Evolutionary conservation across 495 filamentous ascomycete species (phyloP), one percentile per base, ranked within the genome.

Genomic region (Penicillium cataractarum): DNA sequence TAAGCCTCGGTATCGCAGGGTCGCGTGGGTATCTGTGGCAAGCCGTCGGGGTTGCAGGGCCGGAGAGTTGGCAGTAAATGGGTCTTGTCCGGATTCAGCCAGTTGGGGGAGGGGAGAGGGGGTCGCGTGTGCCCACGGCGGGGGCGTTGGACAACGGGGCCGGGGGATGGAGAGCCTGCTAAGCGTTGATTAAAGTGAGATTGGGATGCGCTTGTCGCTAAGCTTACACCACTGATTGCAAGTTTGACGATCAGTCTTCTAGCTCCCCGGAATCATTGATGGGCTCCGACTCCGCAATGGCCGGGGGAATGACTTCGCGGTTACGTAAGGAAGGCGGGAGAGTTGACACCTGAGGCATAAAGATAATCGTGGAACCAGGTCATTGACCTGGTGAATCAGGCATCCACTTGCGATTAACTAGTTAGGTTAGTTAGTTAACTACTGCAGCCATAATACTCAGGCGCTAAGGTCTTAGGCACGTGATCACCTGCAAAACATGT

Each of bases 241-340:
- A 19, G 19, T 42, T 39, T 31, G 37, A 26, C 7, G n/a, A 31
- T 42, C 10, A 21, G 35, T 6, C 22, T 27, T 42, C 33, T 19
- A 39, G 33, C 35, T 42, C n/a, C 29, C 50, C 58, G 22, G 46
- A 35, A 33, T 39, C 33, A 29, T 37, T 37, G 51, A 54, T 37
- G 27, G 51, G 26, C 26, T 33, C 50, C 49, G 55, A 66, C 64
- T 66, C 64, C 64, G 64, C 64, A 66, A 29, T n/a, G 31, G 57
- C 54, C 17, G 54, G 37, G 52, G 51, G 60, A n/a, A 64, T 65
- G 63, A 65, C 58, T 53, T 42, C 44, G 54, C 27, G 26, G 50
- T 65, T 65, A 65, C 59, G 59, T 65, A 65, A 62, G 50, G 24
- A 33, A 15, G 42, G 21, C 32, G 31, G 32, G 33, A 35, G 13